Base-by-base conservation (phyloP, 2,329 filamentous ascomycete genomes). In the Sarocladiaceae sp. region DNA sequence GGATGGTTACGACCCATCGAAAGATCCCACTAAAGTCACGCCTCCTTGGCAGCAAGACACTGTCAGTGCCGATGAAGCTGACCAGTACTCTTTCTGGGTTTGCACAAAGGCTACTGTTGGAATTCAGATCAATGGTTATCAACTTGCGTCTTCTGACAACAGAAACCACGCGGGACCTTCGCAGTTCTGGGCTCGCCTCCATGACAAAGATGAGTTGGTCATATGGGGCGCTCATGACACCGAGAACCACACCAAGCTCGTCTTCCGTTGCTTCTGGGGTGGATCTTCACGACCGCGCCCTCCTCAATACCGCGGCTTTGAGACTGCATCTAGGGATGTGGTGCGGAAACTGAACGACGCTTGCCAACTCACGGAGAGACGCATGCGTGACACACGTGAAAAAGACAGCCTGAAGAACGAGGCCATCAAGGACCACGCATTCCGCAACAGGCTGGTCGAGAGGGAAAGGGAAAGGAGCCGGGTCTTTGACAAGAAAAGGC, bases 61-160 rank as follows among this genome's bases (percentile, higher is more conserved):
- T 7, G 7, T n/a, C 13, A 33, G 11, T 22, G 33, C 56, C 2
- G 57, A 58, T 4, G 66, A 76, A 53, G 67, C 76, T 2, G 78
- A 81, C 12, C 73, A 85, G 2, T 85, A 85, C 59, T 78, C 82
- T 3, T 87, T 91, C 55, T 86, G 83, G 63, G 84, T 97, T 49
- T 86, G 87, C 1, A 95, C 90, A 3, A 90, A 91, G 60, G 87
- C 89, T 3, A 86, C 84, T 6, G 75, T 76, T 25, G 89, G 90
- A 18, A 89, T 97, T 56, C 78, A 74, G 58, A 77, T 97, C 63
- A 97, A 97, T 61, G 84, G 81, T 25, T 76, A 81, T n/a, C 73
- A 76, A 36, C 70, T 97, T 22, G 71, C 67, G 2, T 80, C 83
- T 2, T 71, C 80, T 35, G 75, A 83, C 33, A 64, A 74, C 8